Base-by-base conservation (phyloP, 768 basidiomycete genomes). In the Trametes cinnabarina region DNA sequence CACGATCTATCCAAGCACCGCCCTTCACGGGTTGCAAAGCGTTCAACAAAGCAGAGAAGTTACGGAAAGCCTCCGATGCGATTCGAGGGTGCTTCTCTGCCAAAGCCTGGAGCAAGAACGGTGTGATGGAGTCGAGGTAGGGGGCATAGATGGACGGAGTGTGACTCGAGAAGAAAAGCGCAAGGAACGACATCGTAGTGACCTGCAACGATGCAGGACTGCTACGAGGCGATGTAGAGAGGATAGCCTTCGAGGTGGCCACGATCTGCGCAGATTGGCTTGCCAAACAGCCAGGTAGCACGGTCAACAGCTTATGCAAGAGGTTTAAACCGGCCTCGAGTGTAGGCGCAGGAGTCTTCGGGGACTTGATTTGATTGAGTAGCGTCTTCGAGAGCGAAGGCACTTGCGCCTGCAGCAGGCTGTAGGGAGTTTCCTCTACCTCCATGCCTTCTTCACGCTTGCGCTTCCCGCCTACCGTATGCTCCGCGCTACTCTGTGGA, bases 71-170 rank as follows among this genome's bases (percentile, higher is more conserved):
- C 66, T 95, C 93, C 2, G 93, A 86, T 5, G 86, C 88, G 58
- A 98, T 83, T 58, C 93, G 87, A 34, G 95, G 95, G 68, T 94
- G 91, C 63, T 88, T 86, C 71, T 98, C 94, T 19, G 76, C 74
- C 46, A 92, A 77, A 10, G 87, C 84, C 54, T 83, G 84, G 40
- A 94, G 81, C 37, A 98, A 81, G 14, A 86, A 82, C 1, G 90
- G 85, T 0, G 87, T 87, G 35, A 98, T 76, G 15, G 76, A 76
- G 1, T 85, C 73, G n/a, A 98, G 79, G 11, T 83, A 80, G 22
- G 75, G 66, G 1, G 75, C 69, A 68, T 87, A 94, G 1, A 82
- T 77, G 4, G 81, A 69, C 0, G 86, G 77, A 49, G 82, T 69
- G 67, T 95, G 82, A 66, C 87, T 79, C 4, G 85, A 80, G 73